Conservation (phyloP, 345 rosid species). For the Eucalyptus microcorys region DNA sequence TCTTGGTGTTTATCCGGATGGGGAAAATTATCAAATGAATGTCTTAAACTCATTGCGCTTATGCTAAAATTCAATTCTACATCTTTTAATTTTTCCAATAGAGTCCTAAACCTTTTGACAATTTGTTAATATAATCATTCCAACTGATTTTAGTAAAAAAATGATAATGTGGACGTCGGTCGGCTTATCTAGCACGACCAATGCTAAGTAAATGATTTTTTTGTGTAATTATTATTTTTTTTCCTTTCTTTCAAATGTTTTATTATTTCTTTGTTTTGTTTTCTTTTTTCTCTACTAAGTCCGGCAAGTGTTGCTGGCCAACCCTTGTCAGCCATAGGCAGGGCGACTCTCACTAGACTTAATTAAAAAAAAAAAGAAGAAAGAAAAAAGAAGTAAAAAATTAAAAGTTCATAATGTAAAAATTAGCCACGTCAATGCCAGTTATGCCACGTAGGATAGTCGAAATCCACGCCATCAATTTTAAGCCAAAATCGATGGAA, state of each 20-base stretch:
- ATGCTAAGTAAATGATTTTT: too few species aligned
- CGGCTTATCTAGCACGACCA: rapidly evolving
- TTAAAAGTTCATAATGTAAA: rapidly evolving
- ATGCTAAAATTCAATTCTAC: too few species aligned
- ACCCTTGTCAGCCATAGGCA: background rate
- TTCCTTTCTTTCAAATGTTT: background rate
- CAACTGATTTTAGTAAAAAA: too few species aligned
- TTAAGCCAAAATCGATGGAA: rapidly evolving
- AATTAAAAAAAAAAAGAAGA: too few species aligned
- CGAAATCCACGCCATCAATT: too few species aligned
- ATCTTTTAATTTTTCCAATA: too few species aligned
- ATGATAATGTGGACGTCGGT: rapidly evolving
- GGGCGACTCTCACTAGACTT: rapidly evolving
- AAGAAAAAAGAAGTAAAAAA: too few species aligned
- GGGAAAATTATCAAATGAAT: background rate
- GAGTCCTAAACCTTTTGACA: background rate
- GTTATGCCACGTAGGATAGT: rapidly evolving
- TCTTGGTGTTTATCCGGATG: background rate
- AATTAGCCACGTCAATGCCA: rapidly evolving
- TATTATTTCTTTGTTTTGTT: too few species aligned
- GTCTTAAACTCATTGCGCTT: background rate
- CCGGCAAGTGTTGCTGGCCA: rapidly evolving
- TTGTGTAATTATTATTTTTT: too few species aligned
- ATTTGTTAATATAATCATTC: background rate
- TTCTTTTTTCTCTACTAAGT: background rate